Conservation (phyloP, 1,284 basidiomycete species). For the Sporisorium sorghi region DNA sequence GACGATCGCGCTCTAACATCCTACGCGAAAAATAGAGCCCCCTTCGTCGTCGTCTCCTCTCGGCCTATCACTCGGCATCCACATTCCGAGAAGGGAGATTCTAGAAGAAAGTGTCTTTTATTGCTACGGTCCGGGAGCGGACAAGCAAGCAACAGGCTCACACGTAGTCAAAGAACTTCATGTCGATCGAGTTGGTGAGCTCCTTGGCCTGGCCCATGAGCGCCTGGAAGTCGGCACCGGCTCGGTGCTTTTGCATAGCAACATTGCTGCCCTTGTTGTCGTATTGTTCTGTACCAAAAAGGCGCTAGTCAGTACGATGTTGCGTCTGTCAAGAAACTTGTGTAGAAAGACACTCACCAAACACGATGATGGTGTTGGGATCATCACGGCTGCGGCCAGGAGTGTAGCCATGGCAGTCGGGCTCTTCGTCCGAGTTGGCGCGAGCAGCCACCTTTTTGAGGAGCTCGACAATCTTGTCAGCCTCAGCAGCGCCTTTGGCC, state of each 20-base stretch:
- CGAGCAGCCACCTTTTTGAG: constrained; percentile 43
- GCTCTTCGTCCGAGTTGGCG: constrained; percentile 50
- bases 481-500: constrained; percentile 45
- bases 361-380: constrained; percentile 47
- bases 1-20: background rate
- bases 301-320: background rate
- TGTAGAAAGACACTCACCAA: constrained; percentile 28
- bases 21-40: no score
- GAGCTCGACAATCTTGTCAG: constrained; percentile 39
- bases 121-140: no score
- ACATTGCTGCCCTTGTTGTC: constrained; percentile 50
- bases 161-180: constrained; percentile 49
- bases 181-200: constrained; percentile 39
- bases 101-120: no score
- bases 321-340: no score
- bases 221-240: constrained; percentile 39
- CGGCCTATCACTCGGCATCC: no score
- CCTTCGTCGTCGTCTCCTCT: no score
- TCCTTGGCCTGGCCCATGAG: constrained; percentile 46
- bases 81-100: no score
- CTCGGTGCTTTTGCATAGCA: constrained; percentile 28
- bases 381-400: constrained; percentile 45
- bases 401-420: constrained; percentile 40
- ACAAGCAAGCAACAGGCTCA: background rate
- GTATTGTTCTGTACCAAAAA: constrained; percentile 36